Conservation (phyloP, 352 stramenopile species). For the Phytophthora pluvialis region DNA sequence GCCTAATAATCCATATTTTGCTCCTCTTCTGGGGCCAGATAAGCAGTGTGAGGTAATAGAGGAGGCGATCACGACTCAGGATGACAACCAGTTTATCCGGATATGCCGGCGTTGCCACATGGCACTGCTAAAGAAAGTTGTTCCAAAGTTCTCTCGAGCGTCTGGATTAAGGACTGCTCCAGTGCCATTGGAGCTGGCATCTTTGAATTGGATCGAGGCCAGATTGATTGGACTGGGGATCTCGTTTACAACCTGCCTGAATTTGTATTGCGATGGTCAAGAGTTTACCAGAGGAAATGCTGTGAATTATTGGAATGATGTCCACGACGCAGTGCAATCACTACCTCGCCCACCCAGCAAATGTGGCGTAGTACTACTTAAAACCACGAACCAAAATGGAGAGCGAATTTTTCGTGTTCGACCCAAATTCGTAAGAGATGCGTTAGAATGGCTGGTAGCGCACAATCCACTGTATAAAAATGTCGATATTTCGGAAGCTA, state of each 20-base stretch:
- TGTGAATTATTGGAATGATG: constrained; percentile 23
- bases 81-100: no score
- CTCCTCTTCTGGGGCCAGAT: no score
- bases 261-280: constrained; percentile 10
- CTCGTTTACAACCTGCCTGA: constrained; percentile 16
- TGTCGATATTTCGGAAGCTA: constrained; percentile 5
- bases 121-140: no score
- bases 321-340: not conserved
- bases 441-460: not conserved
- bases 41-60: no score
- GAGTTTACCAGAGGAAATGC: constrained; percentile 21
- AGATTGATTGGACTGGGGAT: constrained; percentile 14
- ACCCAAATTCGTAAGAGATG: constrained; percentile 4
- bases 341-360: constrained; percentile 2
- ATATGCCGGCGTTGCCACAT: no score
- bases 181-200: no score
- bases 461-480: constrained; percentile 12
- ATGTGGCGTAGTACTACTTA: constrained; percentile 1
- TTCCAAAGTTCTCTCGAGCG: no score
- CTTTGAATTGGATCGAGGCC: constrained; percentile 12
- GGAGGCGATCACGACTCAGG: no score
- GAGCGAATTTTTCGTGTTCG: not conserved
- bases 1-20: no score
- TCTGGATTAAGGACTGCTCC: no score
- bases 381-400: not conserved